These are phyloP conservation scores for Sporisorium iseilematis-ciliati DNA, from an alignment of 1,284 basidiomycete genomes.

Conservation along the genomic window DNA sequence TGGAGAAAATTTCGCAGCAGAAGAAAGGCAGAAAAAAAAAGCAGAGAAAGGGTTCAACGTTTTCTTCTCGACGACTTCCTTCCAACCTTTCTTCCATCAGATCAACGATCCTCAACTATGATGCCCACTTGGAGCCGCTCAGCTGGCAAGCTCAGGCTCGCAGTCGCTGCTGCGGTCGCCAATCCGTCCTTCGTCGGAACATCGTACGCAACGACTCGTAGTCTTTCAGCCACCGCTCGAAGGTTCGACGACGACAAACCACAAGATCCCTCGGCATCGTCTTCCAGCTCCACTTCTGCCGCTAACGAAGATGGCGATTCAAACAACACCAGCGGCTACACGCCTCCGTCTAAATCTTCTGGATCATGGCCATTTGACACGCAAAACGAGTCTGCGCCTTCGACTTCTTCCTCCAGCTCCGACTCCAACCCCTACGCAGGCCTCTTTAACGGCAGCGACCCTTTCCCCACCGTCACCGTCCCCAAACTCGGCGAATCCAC, in stretches of 20 bases:
- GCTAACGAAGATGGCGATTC: background rate
- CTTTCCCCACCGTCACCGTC: conserved; percentile 27
- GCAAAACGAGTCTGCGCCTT: background rate
- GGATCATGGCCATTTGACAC: conserved; percentile 28
- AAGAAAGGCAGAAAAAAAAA: conserved; percentile 17
- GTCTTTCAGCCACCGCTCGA: conserved; percentile 22
- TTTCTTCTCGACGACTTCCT: background rate
- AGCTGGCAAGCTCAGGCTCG: conserved; percentile 2
- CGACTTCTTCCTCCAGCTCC: conserved; percentile 4
- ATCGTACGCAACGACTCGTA: conserved; percentile 6
- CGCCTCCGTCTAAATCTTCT: conserved; percentile 18
- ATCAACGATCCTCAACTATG: conserved; percentile 12
- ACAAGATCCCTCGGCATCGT: background rate
- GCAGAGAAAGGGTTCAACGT: background rate
- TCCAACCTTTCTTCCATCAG: background rate
- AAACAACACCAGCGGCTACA: conserved; percentile 9
- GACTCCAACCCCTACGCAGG: conserved; percentile 33
- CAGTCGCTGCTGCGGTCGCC: background rate
- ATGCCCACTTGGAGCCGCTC: conserved; percentile 21
- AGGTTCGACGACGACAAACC: conserved; percentile 26
- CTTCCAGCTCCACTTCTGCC: conserved; percentile 13
- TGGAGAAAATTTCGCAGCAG: conserved; percentile 19
- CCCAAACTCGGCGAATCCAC: conserved; percentile 9
- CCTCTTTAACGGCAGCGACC: conserved; percentile 34
- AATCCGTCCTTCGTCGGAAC: background rate